These are phyloP conservation scores for Erodium maritimum DNA, from an alignment of 345 rosid genomes.

Conservation along the genomic window DNA sequence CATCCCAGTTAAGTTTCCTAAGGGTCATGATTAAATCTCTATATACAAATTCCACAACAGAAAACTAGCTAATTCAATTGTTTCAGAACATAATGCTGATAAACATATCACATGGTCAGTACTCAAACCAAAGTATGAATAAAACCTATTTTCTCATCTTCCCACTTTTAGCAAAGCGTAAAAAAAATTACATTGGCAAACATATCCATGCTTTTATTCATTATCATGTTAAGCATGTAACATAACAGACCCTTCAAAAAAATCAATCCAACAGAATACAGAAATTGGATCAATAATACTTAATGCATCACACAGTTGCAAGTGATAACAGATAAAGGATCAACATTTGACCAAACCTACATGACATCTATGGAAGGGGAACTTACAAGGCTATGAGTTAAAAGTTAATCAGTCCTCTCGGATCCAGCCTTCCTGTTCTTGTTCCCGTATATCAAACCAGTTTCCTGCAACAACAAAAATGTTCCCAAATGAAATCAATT, in stretches of 20 bases:
- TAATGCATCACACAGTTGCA: neutral
- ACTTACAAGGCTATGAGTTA: no score
- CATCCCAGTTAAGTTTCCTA: neutral
- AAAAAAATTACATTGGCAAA: neutral
- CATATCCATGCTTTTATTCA: neutral
- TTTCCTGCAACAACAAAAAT: constrained; percentile 29
- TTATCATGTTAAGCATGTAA: neutral
- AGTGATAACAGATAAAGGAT: neutral
- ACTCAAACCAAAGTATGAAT: neutral
- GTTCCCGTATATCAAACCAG: constrained; percentile 60
- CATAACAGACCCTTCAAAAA: neutral
- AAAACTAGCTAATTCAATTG: neutral
- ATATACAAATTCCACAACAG: neutral
- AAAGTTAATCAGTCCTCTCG: constrained; percentile 18
- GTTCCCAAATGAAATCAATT: neutral
- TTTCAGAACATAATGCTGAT: neutral
- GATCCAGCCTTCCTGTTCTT: constrained; percentile 23
- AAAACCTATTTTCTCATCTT: neutral
- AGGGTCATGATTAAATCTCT: neutral
- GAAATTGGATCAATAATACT: neutral
- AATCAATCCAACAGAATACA: neutral
- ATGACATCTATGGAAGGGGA: no score
- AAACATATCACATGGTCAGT: neutral
- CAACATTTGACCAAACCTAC: no score
- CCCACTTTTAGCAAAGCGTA: neutral